phyloP scores from a whole-genome alignment of 2,329 filamentous ascomycete species.

The Fusarium abutilonis region DNA sequence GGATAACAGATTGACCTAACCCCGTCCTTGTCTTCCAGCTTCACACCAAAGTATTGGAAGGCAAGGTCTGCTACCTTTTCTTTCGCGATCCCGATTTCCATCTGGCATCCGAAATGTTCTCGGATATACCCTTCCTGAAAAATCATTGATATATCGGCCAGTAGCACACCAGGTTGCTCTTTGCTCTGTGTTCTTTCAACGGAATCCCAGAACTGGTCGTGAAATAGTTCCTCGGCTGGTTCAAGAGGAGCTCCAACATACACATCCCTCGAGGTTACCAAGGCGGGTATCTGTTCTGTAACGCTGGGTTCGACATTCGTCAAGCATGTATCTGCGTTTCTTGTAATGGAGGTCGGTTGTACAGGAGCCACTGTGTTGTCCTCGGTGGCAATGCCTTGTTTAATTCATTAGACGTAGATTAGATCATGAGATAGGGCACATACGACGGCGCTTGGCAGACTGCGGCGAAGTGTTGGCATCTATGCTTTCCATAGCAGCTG shows the following conservation, averaged over 20 bases:
- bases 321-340: not conserved
- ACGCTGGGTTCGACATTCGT: not conserved
- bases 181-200: slow-evolving; percentile 4
- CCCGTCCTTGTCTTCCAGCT: not conserved
- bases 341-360: not conserved
- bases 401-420: not conserved
- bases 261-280: not conserved
- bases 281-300: not conserved
- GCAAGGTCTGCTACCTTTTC: slow-evolving; percentile 4
- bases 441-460: not conserved
- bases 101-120: slow-evolving; percentile 8
- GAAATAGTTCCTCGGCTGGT: not conserved
- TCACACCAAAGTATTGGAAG: slow-evolving; percentile 2
- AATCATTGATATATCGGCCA: slow-evolving; percentile 7
- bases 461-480: not conserved
- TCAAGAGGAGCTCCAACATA: slow-evolving; percentile 2
- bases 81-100: not conserved
- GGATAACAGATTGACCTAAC: not conserved
- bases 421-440: not conserved
- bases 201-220: slow-evolving; percentile 5
- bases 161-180: not conserved
- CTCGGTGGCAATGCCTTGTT: slow-evolving; percentile 1
- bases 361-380: not conserved
- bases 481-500: not conserved
- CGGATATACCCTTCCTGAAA: slow-evolving; percentile 1